Percentiles rank a stretch among this genome's conserved stretches.
Conservation (phyloP, 108 stramenopile species). For the Skeletonema menzelii region DNA sequence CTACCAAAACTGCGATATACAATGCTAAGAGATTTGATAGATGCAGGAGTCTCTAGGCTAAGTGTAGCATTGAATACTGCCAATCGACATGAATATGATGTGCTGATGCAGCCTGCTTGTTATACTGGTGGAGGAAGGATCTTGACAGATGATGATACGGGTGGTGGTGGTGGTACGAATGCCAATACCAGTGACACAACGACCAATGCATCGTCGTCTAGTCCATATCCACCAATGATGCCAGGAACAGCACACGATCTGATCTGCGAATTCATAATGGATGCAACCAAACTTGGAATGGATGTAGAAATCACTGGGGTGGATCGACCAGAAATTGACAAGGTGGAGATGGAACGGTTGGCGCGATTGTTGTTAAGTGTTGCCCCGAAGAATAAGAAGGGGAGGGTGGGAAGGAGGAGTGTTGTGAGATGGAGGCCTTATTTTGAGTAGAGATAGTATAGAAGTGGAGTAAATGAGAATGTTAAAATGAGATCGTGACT, state of each 20-base stretch:
- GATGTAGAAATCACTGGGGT: constrained; percentile 72
- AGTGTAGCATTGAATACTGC: constrained; percentile 34
- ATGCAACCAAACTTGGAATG: constrained; percentile 50
- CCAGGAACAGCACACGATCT: constrained; percentile 44
- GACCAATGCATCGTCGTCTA: background rate
- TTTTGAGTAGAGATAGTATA: background rate
- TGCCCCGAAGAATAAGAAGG: background rate
- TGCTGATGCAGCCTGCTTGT: constrained; percentile 31
- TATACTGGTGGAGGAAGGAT: constrained; percentile 6
- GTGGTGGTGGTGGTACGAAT: background rate
- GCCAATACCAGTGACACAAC: background rate
- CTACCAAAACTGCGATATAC: constrained; percentile 15
- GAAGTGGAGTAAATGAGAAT: too few relatives aligned
- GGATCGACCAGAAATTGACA: constrained; percentile 66
- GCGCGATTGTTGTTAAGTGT: constrained; percentile 23
- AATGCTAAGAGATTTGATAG: constrained; percentile 34
- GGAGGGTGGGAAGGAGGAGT: background rate
- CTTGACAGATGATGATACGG: background rate
- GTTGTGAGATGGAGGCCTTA: background rate
- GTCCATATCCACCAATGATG: background rate
- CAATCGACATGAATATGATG: constrained; percentile 42
- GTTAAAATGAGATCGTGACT: too few relatives aligned
- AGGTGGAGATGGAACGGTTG: constrained; percentile 41
- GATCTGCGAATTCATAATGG: constrained; percentile 57
- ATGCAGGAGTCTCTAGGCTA: constrained; percentile 19